Conservation (phyloP, 2,329 filamentous ascomycete species). For the Botrytis pseudocinerea region DNA sequence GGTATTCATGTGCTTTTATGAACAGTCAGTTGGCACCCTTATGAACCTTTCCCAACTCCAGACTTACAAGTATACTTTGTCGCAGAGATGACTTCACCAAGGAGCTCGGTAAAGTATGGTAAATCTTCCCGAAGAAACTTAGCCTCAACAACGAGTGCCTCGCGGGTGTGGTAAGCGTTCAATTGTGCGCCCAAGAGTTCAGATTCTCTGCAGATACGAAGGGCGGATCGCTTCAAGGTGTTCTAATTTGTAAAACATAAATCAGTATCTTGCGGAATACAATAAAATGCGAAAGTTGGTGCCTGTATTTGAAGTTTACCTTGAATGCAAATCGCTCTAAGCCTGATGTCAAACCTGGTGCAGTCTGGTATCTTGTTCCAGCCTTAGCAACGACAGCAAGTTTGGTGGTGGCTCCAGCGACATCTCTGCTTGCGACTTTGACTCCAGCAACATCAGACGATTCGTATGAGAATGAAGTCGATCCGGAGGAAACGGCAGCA, state of each 20-base stretch:
- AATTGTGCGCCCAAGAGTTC: slow-evolving; percentile 94
- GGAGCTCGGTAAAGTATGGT: slow-evolving; percentile 94
- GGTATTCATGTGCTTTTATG: slow-evolving; percentile 76
- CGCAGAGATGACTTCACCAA: slow-evolving; percentile 85
- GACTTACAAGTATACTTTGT: slow-evolving; percentile 79
- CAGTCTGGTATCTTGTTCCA: slow-evolving; percentile 87
- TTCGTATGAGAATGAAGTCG: slow-evolving; percentile 82
- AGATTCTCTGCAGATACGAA: slow-evolving; percentile 91
- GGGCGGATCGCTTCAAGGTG: slow-evolving; percentile 82
- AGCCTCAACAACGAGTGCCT: slow-evolving; percentile 88
- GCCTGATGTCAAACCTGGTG: slow-evolving; percentile 85
- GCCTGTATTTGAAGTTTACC: slow-evolving; percentile 48
- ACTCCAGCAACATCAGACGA: slow-evolving; percentile 78
- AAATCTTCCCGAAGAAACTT: slow-evolving; percentile 95
- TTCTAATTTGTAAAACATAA: slow-evolving; percentile 52
- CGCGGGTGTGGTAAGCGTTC: slow-evolving; percentile 83
- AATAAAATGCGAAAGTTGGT: slow-evolving; percentile 23
- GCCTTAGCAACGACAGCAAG: slow-evolving; percentile 91
- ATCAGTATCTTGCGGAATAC: slow-evolving; percentile 20
- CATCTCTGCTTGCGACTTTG: slow-evolving; percentile 90
- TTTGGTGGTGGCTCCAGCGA: slow-evolving; percentile 83
- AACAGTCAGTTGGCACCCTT: background rate
- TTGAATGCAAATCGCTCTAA: slow-evolving; percentile 97
- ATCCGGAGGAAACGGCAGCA: slow-evolving; percentile 63
- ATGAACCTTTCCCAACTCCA: too few relatives aligned